Percentiles rank a stretch among this genome's conserved stretches.
phyloP scores from a whole-genome alignment of 179 eudicot species.

The Beta lomatogona region DNA sequence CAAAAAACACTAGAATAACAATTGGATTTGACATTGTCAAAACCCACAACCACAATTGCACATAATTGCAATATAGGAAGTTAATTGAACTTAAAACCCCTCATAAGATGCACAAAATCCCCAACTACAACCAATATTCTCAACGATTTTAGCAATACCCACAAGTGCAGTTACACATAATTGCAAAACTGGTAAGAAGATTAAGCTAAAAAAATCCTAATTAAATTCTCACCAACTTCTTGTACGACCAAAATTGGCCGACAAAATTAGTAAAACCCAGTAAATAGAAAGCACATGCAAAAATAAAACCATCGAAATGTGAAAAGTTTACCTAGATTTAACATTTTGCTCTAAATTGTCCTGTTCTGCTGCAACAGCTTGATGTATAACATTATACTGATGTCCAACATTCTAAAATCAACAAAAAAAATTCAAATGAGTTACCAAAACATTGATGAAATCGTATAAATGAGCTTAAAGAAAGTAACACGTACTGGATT shows the following conservation, averaged over 20 bases:
- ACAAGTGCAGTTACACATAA: too few relatives aligned
- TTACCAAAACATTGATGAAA: background rate
- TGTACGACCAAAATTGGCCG: too few relatives aligned
- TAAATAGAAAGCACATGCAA: too few relatives aligned
- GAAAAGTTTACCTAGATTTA: background rate
- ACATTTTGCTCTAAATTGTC: conserved; percentile 6
- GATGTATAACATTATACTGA: conserved; percentile 21
- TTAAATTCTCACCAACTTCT: background rate
- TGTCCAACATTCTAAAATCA: conserved; percentile 25
- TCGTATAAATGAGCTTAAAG: background rate
- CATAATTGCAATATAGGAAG: too few relatives aligned
- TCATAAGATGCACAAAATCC: too few relatives aligned
- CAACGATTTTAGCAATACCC: too few relatives aligned
- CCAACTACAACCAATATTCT: too few relatives aligned
- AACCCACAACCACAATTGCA: background rate
- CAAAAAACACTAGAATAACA: background rate
- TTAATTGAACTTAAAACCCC: too few relatives aligned
- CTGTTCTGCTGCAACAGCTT: conserved; percentile 17
- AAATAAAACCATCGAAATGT: background rate
- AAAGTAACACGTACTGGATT: conserved; percentile 19
- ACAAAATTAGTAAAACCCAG: too few relatives aligned
- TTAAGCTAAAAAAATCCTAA: background rate
- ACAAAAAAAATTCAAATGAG: background rate
- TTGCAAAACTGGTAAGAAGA: background rate
- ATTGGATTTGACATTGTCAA: background rate